A percentile compares a stretch with the other conserved stretches of the same genome.
Conservation (phyloP, 352 stramenopile genomes). For the Phytophthora parvispora region DNA sequence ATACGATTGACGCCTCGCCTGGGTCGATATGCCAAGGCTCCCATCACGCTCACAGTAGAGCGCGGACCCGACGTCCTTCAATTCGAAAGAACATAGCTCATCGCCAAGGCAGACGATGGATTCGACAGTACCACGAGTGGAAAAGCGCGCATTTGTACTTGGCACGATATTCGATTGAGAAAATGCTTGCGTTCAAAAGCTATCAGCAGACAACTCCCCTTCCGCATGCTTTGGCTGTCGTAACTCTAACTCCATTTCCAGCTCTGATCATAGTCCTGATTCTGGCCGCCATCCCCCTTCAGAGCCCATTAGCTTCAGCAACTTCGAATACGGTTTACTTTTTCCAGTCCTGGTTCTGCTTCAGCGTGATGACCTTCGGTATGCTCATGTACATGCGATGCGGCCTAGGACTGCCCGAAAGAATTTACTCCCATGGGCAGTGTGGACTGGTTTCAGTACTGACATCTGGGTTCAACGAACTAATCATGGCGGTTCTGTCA, state of each 20-base stretch:
- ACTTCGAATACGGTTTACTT: not conserved
- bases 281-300: conserved; percentile 10
- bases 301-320: not conserved
- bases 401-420: conserved; percentile 10
- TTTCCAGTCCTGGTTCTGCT: conserved; percentile 16
- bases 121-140: conserved; percentile 15
- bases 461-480: conserved; percentile 7
- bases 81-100: not conserved
- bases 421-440: conserved; percentile 10
- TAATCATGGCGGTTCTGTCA: conserved; percentile 12
- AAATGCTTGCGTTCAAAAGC: conserved; percentile 29
- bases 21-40: not conserved
- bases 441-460: conserved; percentile 10
- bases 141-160: conserved; percentile 40
- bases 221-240: conserved; percentile 4
- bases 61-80: not conserved
- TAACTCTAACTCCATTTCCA: conserved; percentile 13
- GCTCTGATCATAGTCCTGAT: conserved; percentile 1
- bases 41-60: not conserved
- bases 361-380: not conserved
- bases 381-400: conserved; percentile 15
- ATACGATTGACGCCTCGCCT: not conserved
- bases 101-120: not conserved
- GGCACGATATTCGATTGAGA: conserved; percentile 39
- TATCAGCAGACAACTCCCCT: conserved; percentile 14